phyloP scores from a whole-genome alignment of 305 asterid species.

The Fraxinus greggii region DNA sequence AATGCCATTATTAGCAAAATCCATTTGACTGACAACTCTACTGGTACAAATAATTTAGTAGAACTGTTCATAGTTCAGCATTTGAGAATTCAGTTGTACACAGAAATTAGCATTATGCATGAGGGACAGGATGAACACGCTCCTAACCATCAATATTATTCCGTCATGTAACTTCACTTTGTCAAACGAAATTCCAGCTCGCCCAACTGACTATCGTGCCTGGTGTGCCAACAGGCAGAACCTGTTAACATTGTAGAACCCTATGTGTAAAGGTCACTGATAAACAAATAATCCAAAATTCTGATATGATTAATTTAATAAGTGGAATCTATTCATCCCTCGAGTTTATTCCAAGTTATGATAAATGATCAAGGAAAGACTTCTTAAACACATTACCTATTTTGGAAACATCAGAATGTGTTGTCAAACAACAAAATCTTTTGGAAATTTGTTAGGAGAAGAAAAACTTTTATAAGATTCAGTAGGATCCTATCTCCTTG shows the following conservation, averaged over 20 bases:
- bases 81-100: neutral
- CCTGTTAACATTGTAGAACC: neutral
- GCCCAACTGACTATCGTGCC: neutral
- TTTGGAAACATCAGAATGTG: neutral
- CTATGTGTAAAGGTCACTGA: neutral
- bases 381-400: neutral
- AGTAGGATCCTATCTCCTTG: neutral
- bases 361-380: neutral
- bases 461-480: neutral
- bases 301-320: neutral
- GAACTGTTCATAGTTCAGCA: neutral
- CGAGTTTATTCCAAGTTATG: neutral
- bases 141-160: neutral
- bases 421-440: neutral
- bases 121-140: neutral
- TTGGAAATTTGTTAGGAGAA: neutral
- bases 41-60: neutral
- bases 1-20: neutral
- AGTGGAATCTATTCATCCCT: neutral
- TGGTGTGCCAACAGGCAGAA: neutral
- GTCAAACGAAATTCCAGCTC: neutral
- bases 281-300: constrained; percentile 3
- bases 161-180: neutral
- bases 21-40: neutral
- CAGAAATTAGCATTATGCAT: neutral